Percentiles rank a stretch among this genome's conserved stretches.
Evolutionary conservation across 192 early-diverging fungal species (phyloP).

Genomic region (Obelidium mucronatum): DNA sequence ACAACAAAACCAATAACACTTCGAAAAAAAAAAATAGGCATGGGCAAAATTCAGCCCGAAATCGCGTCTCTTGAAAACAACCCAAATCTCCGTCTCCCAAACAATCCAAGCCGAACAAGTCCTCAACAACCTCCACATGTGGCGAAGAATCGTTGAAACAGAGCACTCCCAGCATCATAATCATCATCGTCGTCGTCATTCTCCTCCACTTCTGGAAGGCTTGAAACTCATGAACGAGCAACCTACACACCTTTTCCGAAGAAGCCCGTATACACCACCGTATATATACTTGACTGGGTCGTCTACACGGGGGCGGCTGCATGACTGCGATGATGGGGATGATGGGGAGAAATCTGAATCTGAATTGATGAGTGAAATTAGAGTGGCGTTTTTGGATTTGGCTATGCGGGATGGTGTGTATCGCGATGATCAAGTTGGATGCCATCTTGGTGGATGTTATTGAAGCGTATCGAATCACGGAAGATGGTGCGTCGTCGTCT

Average conservation of each 20-base stretch:
- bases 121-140: slow-evolving; percentile 27
- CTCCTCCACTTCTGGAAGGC: neutral
- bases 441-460: slow-evolving; percentile 7
- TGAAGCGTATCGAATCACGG: neutral
- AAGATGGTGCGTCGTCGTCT: neutral
- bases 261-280: slow-evolving; percentile 2
- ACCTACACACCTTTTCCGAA: slow-evolving; percentile 28
- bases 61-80: neutral
- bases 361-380: slow-evolving; percentile 10
- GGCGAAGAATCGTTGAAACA: slow-evolving; percentile 16
- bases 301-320: neutral
- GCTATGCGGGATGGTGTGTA: slow-evolving; percentile 4
- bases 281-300: slow-evolving; percentile 8
- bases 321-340: neutral
- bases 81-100: neutral
- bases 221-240: neutral
- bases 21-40: slow-evolving; percentile 1
- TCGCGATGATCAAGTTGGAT: slow-evolving; percentile 12
- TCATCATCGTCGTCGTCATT: too few relatives aligned
- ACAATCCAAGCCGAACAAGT: slow-evolving; percentile 11
- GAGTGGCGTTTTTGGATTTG: slow-evolving; percentile 10
- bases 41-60: slow-evolving; percentile 24
- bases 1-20: neutral
- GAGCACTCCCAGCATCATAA: neutral
- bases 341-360: neutral